Conservation (phyloP, 306 rosid genomes). For the Canavalia gladiata region DNA sequence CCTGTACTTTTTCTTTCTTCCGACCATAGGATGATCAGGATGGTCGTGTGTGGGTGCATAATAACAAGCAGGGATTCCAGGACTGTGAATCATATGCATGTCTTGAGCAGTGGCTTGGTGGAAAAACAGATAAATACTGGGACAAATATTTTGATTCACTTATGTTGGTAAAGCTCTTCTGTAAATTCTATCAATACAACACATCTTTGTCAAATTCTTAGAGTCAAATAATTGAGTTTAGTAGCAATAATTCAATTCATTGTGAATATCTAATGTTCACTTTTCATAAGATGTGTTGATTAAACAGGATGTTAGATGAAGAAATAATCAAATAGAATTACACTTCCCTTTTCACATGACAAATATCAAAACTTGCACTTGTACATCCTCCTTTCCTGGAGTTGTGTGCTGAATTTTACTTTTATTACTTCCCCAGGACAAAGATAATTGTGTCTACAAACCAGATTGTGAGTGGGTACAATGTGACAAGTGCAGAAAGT, state of each 20-base stretch:
- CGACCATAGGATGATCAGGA: conserved; percentile 53
- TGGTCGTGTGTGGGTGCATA: conserved; percentile 69
- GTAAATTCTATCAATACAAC: conserved; percentile 19
- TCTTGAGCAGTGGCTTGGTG: conserved; percentile 65
- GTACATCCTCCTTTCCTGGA: background rate
- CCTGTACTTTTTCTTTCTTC: conserved; percentile 13
- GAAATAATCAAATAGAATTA: background rate
- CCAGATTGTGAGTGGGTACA: conserved; percentile 73
- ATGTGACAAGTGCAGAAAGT: conserved; percentile 72
- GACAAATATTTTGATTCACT: conserved; percentile 59
- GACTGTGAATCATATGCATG: conserved; percentile 61
- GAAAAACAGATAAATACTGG: conserved; percentile 60
- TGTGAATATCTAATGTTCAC: conserved; percentile 26
- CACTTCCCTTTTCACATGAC: background rate
- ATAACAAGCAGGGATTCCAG: conserved; percentile 73
- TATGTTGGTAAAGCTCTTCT: conserved; percentile 52
- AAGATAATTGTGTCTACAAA: conserved; percentile 49
- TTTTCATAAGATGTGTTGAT: background rate
- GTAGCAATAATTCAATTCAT: conserved; percentile 18
- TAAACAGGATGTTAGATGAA: background rate
- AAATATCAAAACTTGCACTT: background rate
- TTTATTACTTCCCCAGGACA: conserved; percentile 44
- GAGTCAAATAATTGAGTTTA: conserved; percentile 35
- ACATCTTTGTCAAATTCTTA: conserved; percentile 6
- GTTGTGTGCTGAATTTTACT: conserved; percentile 3